phyloP scores from a whole-genome alignment of 176 grass and related monocot genomes.

The Carex parvula region DNA sequence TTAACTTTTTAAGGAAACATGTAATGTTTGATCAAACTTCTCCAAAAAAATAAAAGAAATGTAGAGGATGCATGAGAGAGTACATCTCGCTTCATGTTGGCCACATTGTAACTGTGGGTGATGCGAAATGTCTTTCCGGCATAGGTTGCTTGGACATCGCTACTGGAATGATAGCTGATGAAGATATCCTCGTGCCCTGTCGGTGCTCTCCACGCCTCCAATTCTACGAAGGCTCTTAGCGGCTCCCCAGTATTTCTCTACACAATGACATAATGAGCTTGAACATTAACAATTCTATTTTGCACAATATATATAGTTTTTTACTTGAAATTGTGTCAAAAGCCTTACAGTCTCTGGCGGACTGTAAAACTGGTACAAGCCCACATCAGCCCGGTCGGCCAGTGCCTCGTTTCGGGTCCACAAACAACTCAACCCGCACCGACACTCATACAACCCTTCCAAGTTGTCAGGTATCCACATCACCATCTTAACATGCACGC shows the following conservation, averaged over 20 bases:
- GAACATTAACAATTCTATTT: not conserved
- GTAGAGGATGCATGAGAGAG: not conserved
- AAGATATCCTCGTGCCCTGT: slow-evolving; percentile 50
- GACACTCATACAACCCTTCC: slow-evolving; percentile 37
- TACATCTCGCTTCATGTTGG: slow-evolving; percentile 39
- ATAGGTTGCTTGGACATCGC: slow-evolving; percentile 48
- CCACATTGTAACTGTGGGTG: slow-evolving; percentile 34
- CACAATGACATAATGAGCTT: not conserved
- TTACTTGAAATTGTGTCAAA: not conserved
- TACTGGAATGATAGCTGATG: slow-evolving; percentile 43
- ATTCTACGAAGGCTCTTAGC: slow-evolving; percentile 37
- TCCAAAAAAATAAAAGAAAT: not conserved
- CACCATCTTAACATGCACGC: slow-evolving; percentile 21
- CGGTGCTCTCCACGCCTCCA: slow-evolving; percentile 35
- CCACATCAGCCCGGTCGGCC: slow-evolving; percentile 36
- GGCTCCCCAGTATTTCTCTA: slow-evolving; percentile 50
- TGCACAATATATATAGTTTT: not conserved
- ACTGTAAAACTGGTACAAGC: slow-evolving; percentile 28
- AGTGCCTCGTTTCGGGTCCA: slow-evolving; percentile 37
- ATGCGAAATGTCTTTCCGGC: slow-evolving; percentile 40
- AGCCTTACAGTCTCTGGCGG: slow-evolving; percentile 30
- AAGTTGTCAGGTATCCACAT: slow-evolving; percentile 37
- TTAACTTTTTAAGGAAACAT: not conserved
- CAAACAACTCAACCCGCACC: slow-evolving; percentile 40
- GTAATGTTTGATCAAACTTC: not conserved